Evolutionary conservation across 2,329 filamentous ascomycete genomes (phyloP), one percentile per base, ranked within the genome.

Genomic region (Venturia carpophila): DNA sequence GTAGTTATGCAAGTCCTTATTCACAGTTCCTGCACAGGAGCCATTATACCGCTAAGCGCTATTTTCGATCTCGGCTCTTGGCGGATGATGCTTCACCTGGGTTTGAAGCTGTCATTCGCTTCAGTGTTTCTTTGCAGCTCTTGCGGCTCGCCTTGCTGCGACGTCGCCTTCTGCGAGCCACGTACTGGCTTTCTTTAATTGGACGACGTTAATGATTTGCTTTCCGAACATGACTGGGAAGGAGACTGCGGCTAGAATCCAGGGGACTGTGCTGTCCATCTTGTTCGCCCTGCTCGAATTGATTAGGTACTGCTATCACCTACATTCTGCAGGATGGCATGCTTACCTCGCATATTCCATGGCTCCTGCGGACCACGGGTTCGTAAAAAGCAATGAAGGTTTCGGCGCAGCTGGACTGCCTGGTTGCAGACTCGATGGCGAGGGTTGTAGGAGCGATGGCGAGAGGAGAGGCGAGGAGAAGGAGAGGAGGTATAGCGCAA

Each of bases 401-500:
- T 82, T 77, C 4, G 86, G 86, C 71, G 85, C 85, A 69, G 91
- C 84, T 62, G 91, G 87, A 42, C 83, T 87, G 66, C 88, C 88
- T 9, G 86, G 84, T 71, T 88, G 77, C 24, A 78, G 70, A 27
- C 73, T 71, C 19, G 74, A 71, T 1, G 86, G 82, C 49, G 86
- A 80, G 15, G 84, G 80, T 67, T 79, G 77, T 65, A 88, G 86
- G 63, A 97, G 88, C 66, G 91, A 91, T 1, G 94, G 93, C 1
- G 91, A 94, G 65, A 97, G 85, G 45, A 87, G 84, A 1, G 93
- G 93, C 66, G 91, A 96, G 66, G 90, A 95, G 82, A 99, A 99
- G 71, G 92, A 97, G 67, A 99, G 88, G 64, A 99, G 89, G 80
- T 99, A 99, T 68, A 99, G 86, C 39, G 91, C 92, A 74, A 99